Evolutionary conservation across 495 filamentous ascomycete genomes (phyloP), one percentile per base, ranked within the genome.

Genomic region (Xylaria cubensis): DNA sequence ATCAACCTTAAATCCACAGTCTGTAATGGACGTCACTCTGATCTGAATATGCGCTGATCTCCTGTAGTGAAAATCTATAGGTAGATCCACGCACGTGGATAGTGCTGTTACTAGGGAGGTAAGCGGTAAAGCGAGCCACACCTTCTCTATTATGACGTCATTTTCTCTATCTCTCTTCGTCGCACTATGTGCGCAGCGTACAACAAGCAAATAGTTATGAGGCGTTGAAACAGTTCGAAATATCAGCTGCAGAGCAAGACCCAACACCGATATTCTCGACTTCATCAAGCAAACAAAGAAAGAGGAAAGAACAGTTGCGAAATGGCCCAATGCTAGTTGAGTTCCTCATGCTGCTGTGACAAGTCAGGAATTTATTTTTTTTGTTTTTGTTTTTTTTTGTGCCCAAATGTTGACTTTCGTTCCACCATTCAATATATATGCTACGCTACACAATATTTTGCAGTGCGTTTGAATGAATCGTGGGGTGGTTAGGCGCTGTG

Each of bases 1-100:
- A 34, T 29, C 15, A 51, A 7, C 53, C 10, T 48, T 72, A 72
- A 65, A 72, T 13, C 8, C 19, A 65, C 70, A n/a, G 70, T 67
- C 70, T 7, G 0, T 1, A 17, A 56, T 32, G 13, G 10, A 15
- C 24, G 34, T 59, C 56, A 59, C 56, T 59, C 12, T 39, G 9
- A 44, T 39, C 58, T 19, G 58, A 61, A 21, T 26, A 56, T 56
- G 53, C 24, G 19, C 34, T 61, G 58, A 61, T 64, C 39, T 64
- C 7, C 58, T 61, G 58, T n/a, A 21, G 10, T 61, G 58, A 61
- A 61, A 61, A 61, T 61, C 58, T 61, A 61, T 61, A 61, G 58
- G 58, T 61, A 36, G 58, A 61, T 61, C 58, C 15, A 61, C 58
- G 39, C 32, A 61, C 26, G 24, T 24, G 13, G 9, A 55, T 4